A percentile compares a stretch with the other conserved stretches of the same genome.
Evolutionary conservation across 352 stramenopile genomes (phyloP).

Genomic region (Phytophthora litchii): DNA sequence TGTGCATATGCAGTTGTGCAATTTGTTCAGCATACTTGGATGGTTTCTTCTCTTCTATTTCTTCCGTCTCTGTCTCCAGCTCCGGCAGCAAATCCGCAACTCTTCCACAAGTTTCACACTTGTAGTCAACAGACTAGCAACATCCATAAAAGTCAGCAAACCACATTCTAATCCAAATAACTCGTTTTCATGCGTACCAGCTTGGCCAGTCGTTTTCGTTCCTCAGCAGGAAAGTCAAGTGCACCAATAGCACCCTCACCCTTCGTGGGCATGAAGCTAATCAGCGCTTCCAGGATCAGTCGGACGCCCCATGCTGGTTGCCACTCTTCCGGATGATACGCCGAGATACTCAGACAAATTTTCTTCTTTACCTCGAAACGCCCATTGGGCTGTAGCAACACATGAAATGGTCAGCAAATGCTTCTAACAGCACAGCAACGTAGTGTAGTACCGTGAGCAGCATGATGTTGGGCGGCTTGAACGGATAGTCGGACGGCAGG

Average conservation of each 20-base stretch:
- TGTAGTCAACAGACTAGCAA: slow-evolving; percentile 71
- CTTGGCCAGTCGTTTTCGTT: slow-evolving; percentile 65
- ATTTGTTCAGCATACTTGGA: slow-evolving; percentile 85
- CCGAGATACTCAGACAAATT: slow-evolving; percentile 98
- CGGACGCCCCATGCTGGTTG: slow-evolving; percentile 95
- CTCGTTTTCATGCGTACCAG: slow-evolving; percentile 47
- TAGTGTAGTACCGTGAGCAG: slow-evolving; percentile 88
- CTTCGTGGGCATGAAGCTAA: slow-evolving; percentile 96
- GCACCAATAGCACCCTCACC: slow-evolving; percentile 84
- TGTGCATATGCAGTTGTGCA: slow-evolving; percentile 82
- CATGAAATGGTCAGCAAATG: slow-evolving; percentile 4
- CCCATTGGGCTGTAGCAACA: slow-evolving; percentile 85
- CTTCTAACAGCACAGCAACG: background rate
- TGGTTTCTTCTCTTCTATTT: slow-evolving; percentile 37
- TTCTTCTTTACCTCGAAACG: slow-evolving; percentile 98
- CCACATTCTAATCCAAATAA: background rate
- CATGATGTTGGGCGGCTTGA: slow-evolving; percentile 98
- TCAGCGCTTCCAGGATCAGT: slow-evolving; percentile 97
- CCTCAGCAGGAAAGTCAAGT: slow-evolving; percentile 74
- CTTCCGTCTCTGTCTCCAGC: slow-evolving; percentile 32
- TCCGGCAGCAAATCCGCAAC: slow-evolving; percentile 74
- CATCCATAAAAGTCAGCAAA: slow-evolving; percentile 6
- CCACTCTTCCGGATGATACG: slow-evolving; percentile 98
- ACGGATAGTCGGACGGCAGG: slow-evolving; percentile 93
- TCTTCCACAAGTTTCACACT: slow-evolving; percentile 76